Base-by-base conservation (phyloP, 305 asterid species). In the Fraxinus nigra region DNA sequence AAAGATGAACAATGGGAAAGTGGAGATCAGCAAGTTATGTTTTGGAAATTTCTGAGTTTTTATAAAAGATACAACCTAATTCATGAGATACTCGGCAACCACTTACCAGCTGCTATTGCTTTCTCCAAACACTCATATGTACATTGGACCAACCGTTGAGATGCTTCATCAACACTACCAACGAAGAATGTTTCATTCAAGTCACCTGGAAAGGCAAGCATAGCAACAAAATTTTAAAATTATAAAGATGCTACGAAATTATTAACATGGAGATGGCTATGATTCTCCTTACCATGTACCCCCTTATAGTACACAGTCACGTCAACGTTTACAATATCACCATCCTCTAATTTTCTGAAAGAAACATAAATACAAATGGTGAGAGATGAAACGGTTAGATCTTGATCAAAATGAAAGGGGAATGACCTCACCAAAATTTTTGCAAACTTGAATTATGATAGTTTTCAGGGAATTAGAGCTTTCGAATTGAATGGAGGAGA, bases 51-150 rank as follows among this genome's bases (percentile, higher is more conserved):
- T 14, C 18, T 2, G 32, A 34, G 46, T 76, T 9, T 37, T 67
- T n/a, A 67, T 9, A 65, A 28, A 75, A 30, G 22, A 26, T 46
- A 63, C 34, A 56, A 32, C 40, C 16, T 67, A 11, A 63, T 38
- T 28, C 76, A 22, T n/a, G 35, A 63, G 78, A 63, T 28, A 38
- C 65, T 61, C 48, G 77, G 61, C 35, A 80, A 65, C 65, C 33
- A 84, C 92, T 82, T 82, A 92, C 98, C 99, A 82, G 88, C 86
- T 80, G 98, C 90, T 82, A 94, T 94, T 83, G 98, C 98, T 87
- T 94, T 96, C 84, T 94, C 98, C 90, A 96, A 88, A 86, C 98
- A 96, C 85, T 96, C 99, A 38, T 96, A 94, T 65, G 99, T 94
- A 85, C 98, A 92, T 78, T 93, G 98, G 78, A 96, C 96, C 84